Conservation (phyloP, 345 rosid species). For the Pistacia integerrima region DNA sequence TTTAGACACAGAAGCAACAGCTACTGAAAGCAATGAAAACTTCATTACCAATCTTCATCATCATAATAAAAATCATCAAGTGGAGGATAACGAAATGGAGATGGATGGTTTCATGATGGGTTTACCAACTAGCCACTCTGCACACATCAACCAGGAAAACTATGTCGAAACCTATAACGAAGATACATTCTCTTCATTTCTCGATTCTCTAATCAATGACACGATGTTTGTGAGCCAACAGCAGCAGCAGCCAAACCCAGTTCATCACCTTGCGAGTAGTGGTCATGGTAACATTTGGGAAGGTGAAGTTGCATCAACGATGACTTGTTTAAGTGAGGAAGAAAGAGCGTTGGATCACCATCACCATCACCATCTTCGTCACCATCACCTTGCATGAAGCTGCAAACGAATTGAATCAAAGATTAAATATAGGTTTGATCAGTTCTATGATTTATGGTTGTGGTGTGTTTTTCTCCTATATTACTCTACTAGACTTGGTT, state of each 20-base stretch:
- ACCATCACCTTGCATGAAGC: too few species aligned
- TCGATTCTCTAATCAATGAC: conserved; percentile 66
- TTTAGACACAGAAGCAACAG: conserved; percentile 6
- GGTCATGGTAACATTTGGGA: too few species aligned
- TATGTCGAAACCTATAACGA: conserved; percentile 40
- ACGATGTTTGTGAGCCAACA: conserved; percentile 33
- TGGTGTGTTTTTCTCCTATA: too few species aligned
- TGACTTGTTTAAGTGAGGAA: too few species aligned
- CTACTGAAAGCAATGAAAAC: conserved; percentile 4
- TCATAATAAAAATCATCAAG: background rate
- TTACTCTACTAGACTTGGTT: too few species aligned
- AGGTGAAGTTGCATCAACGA: too few species aligned
- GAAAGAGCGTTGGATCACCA: too few species aligned
- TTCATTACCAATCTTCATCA: background rate
- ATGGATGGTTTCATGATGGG: conserved; percentile 19
- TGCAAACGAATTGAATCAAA: too few species aligned
- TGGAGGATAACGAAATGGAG: background rate
- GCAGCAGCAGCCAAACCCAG: conserved; percentile 8
- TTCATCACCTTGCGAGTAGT: background rate
- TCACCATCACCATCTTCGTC: too few species aligned
- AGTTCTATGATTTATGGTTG: too few species aligned
- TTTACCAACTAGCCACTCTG: conserved; percentile 20
- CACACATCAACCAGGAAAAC: conserved; percentile 17
- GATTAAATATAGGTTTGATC: too few species aligned
- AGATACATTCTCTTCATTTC: conserved; percentile 67